Evolutionary conservation across 2,329 filamentous ascomycete genomes (phyloP).

Genomic region (Dactylellina sp.): DNA sequence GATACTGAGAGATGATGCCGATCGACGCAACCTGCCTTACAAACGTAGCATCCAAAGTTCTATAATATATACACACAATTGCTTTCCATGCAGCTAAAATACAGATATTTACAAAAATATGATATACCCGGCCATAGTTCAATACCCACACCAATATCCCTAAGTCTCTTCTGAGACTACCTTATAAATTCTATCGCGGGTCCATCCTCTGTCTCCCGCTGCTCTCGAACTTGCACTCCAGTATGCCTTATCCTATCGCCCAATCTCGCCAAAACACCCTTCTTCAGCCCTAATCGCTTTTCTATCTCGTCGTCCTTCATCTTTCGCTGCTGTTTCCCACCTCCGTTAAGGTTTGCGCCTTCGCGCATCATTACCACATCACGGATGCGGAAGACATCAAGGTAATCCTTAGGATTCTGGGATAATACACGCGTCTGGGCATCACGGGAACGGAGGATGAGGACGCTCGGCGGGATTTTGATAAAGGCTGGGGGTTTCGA

Average conservation of each 20-base stretch:
- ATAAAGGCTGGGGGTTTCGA: not conserved
- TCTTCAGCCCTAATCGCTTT: constrained; percentile 45
- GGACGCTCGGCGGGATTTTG: constrained; percentile 26
- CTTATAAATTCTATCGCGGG: constrained; percentile 28
- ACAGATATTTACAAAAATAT: constrained; percentile 34
- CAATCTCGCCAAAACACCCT: constrained; percentile 31
- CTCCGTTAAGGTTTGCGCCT: constrained; percentile 36
- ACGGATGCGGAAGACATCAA: constrained; percentile 53
- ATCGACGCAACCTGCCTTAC: not conserved
- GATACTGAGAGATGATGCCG: constrained; percentile 26
- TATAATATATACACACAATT: constrained; percentile 7
- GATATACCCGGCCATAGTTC: not conserved
- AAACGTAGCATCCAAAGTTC: not conserved
- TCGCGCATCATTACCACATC: constrained; percentile 54
- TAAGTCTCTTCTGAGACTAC: not conserved
- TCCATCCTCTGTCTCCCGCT: constrained; percentile 14
- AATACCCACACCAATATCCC: too few species aligned
- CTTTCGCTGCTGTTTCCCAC: constrained; percentile 11
- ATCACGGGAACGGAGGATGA: constrained; percentile 48
- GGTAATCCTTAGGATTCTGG: constrained; percentile 33
- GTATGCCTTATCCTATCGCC: constrained; percentile 41
- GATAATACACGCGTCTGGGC: constrained; percentile 7
- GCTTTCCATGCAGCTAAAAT: constrained; percentile 8
- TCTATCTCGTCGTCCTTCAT: constrained; percentile 55
- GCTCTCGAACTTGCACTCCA: constrained; percentile 44